A percentile compares a stretch with the other conserved stretches of the same genome.
Conservation (phyloP, 2,329 filamentous ascomycete species). For the Pyrenophora graminea region DNA sequence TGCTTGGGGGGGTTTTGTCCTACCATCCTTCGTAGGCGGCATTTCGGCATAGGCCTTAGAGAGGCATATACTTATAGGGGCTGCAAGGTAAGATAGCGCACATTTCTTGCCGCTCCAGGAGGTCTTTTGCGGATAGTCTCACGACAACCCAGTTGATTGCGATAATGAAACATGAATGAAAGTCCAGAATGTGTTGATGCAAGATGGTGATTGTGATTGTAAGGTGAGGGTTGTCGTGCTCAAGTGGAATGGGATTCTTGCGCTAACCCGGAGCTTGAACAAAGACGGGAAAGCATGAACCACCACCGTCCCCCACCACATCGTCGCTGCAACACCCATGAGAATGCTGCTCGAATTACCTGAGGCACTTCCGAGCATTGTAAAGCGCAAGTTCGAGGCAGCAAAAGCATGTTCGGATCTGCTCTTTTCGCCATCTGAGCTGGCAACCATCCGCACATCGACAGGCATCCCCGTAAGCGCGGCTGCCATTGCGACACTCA, state of each 20-base stretch:
- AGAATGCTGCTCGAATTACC: conserved; percentile 40
- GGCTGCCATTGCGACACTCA: conserved; percentile 3
- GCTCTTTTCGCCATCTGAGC: conserved; percentile 48
- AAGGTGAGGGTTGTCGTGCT: background rate
- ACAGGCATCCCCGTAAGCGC: conserved; percentile 44
- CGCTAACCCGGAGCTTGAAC: conserved; percentile 5
- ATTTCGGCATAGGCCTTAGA: background rate
- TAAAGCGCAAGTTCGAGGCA: conserved; percentile 43
- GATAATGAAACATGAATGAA: background rate
- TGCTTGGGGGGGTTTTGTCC: background rate
- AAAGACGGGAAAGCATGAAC: background rate
- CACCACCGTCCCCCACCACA: background rate
- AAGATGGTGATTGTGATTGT: conserved; percentile 1
- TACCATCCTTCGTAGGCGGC: conserved; percentile 3
- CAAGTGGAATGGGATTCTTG: conserved; percentile 6
- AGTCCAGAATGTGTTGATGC: background rate
- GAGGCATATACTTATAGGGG: conserved; percentile 11
- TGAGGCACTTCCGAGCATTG: conserved; percentile 43
- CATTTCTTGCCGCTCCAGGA: background rate
- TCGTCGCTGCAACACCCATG: conserved; percentile 3
- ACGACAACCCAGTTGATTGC: background rate
- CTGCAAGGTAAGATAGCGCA: conserved; percentile 8
- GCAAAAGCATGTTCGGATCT: conserved; percentile 44
- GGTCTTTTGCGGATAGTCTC: conserved; percentile 1
- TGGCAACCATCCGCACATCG: conserved; percentile 45